Evolutionary conservation across 192 early-diverging fungal genomes (phyloP).

Genomic region (Radiomyces spectabilis): DNA sequence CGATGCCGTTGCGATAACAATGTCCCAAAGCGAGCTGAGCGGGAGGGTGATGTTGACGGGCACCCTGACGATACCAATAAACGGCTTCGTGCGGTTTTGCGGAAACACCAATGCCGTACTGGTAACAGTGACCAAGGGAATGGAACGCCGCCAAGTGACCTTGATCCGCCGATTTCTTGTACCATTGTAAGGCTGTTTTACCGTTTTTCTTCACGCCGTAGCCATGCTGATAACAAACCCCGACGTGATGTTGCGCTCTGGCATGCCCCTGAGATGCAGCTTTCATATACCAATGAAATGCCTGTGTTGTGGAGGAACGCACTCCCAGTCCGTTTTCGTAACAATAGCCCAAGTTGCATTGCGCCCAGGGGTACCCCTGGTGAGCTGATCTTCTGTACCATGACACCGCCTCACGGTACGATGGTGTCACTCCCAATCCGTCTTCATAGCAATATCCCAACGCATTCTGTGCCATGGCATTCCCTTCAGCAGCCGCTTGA

Average conservation of each 20-base stretch:
- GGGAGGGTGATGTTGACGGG: constrained; percentile 46
- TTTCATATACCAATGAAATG: constrained; percentile 51
- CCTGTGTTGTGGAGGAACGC: constrained; percentile 34
- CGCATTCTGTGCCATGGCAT: constrained; percentile 71
- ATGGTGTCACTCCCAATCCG: constrained; percentile 54
- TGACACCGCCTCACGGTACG: constrained; percentile 41
- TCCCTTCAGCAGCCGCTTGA: constrained; percentile 54
- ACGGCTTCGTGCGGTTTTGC: constrained; percentile 43
- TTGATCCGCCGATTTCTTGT: constrained; percentile 36
- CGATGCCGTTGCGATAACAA: constrained; percentile 54
- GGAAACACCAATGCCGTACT: constrained; percentile 48
- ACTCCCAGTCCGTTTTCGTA: constrained; percentile 56
- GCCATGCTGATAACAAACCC: constrained; percentile 83
- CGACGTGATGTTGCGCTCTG: constrained; percentile 55
- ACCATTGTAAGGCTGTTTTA: constrained; percentile 43
- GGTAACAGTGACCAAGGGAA: constrained; percentile 50
- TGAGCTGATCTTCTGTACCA: constrained; percentile 47
- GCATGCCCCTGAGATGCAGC: constrained; percentile 54
- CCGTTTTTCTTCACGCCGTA: constrained; percentile 59
- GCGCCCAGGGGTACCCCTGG: constrained; percentile 46
- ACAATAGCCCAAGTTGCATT: constrained; percentile 77
- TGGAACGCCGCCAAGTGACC: constrained; percentile 52
- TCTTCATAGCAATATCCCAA: constrained; percentile 78
- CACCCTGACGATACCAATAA: constrained; percentile 47
- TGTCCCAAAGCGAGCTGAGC: constrained; percentile 50